Evolutionary conservation across 805 yeast species (phyloP), one percentile per base, ranked within the genome.

Genomic region (Saccharomycopsis selenospora): DNA sequence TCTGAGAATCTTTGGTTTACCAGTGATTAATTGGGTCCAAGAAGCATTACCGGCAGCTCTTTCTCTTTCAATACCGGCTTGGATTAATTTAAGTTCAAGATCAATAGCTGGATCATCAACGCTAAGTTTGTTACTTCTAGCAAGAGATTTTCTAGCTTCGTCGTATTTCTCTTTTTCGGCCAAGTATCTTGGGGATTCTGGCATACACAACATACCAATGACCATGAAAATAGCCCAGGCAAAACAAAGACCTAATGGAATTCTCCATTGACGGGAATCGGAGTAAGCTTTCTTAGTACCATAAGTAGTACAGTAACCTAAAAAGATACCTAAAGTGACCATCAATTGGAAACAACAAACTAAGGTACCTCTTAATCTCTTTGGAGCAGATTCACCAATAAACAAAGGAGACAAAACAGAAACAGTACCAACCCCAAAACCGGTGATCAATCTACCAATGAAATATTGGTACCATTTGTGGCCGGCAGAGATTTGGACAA

Each of bases 371-470:
- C 89, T 77, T 40, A 82, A 66, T 47, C 73, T 76, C 57, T 79
- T 80, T 59, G 90, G 90, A 50, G 88, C 67, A 50, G 81, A 71
- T 63, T 82, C 90, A 36, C 83, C 73, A 58, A 82, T 80, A 63
- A 81, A 75, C 62, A 86, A 66, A 45, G 95, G 90, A 28, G 83
- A 85, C 50, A 82, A 71, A 40, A 89, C 87, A 33, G 90, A 79
- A 36, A 85, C 72, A 52, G 79, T 77, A 56, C 95, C 95, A 52
- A 86, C 87, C 50, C 86, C 85, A 8, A 83, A 56, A 50, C 95
- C 95, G 25, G 86, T 66, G 47, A 77, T 66, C 42, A 72, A 72
- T 67, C 88, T 72, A 42, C 87, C 87, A 56, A 80, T 67, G 55
- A 78, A 71, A 57, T 75, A 72, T 62, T 82, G 89, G 59, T 72